Evolutionary conservation across 192 early-diverging fungal genomes (phyloP).

Genomic region (Linnemannia hyalina): DNA sequence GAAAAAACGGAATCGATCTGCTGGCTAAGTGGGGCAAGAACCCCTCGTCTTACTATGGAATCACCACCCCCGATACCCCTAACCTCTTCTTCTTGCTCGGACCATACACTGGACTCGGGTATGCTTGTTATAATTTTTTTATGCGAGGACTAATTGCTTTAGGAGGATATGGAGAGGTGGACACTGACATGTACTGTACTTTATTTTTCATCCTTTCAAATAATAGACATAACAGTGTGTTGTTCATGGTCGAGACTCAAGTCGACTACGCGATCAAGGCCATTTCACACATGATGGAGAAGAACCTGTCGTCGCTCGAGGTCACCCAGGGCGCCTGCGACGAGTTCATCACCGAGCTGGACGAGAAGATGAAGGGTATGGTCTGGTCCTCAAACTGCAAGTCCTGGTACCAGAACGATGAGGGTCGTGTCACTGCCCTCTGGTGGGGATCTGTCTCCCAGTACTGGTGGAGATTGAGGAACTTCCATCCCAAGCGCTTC

Average conservation of each 20-base stretch:
- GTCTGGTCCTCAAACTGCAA: slow-evolving; percentile 65
- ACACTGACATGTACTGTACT: too few species aligned
- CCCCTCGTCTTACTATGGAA: slow-evolving; percentile 59
- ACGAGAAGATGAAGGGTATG: slow-evolving; percentile 55
- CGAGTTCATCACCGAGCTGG: slow-evolving; percentile 40
- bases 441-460: slow-evolving; percentile 53
- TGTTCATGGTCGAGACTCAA: slow-evolving; percentile 67
- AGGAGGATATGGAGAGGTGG: neutral
- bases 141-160: neutral
- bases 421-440: slow-evolving; percentile 52
- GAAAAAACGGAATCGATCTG: slow-evolving; percentile 45
- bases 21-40: slow-evolving; percentile 55
- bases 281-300: slow-evolving; percentile 58
- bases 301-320: slow-evolving; percentile 56
- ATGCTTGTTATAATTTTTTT: neutral
- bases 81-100: slow-evolving; percentile 70
- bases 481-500: slow-evolving; percentile 31
- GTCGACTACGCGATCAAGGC: slow-evolving; percentile 60
- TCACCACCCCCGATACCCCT: slow-evolving; percentile 61
- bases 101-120: slow-evolving; percentile 63
- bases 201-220: neutral
- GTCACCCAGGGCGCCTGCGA: slow-evolving; percentile 46
- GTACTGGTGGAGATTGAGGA: slow-evolving; percentile 37
- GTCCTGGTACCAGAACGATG: slow-evolving; percentile 65
- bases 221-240: slow-evolving; percentile 60